phyloP scores from a whole-genome alignment of 805 yeast genomes.

The Saccharomycopsis vini region DNA sequence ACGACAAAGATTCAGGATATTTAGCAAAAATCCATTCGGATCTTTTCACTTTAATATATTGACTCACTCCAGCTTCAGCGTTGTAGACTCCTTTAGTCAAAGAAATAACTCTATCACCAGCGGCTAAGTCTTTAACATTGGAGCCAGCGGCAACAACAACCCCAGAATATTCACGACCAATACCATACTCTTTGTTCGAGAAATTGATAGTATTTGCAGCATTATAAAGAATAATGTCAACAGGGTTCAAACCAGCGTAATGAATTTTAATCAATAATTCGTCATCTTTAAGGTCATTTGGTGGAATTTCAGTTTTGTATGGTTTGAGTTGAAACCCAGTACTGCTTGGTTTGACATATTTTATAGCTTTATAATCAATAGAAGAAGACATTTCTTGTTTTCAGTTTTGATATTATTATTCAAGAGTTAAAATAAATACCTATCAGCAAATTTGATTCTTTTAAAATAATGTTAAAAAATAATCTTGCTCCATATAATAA shows the following conservation, averaged over 20 bases:
- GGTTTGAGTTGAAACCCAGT: not conserved
- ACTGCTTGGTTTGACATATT: not conserved
- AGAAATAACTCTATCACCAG: conserved; percentile 60
- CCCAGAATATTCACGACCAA: conserved; percentile 68
- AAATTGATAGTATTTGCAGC: conserved; percentile 35
- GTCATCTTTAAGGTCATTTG: conserved; percentile 16
- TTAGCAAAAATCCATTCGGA: conserved; percentile 34
- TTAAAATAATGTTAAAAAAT: too few species aligned
- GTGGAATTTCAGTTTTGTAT: not conserved
- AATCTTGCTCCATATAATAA: too few species aligned
- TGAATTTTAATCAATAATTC: conserved; percentile 50
- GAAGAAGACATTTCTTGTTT: too few species aligned
- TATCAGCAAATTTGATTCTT: too few species aligned
- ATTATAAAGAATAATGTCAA: conserved; percentile 51
- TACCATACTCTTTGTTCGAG: conserved; percentile 45
- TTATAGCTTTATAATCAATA: not conserved
- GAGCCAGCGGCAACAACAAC: conserved; percentile 46
- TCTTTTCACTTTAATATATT: conserved; percentile 47
- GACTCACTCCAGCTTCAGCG: conserved; percentile 49
- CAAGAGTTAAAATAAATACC: too few species aligned
- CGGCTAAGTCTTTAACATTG: conserved; percentile 32
- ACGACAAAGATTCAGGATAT: conserved; percentile 39
- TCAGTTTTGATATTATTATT: too few species aligned
- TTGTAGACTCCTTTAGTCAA: conserved; percentile 36
- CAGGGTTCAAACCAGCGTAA: conserved; percentile 54